A percentile compares a stretch with the other conserved stretches of the same genome.
phyloP scores from a whole-genome alignment of 164 flowering plant species.

The Paratinospora sagittata region DNA sequence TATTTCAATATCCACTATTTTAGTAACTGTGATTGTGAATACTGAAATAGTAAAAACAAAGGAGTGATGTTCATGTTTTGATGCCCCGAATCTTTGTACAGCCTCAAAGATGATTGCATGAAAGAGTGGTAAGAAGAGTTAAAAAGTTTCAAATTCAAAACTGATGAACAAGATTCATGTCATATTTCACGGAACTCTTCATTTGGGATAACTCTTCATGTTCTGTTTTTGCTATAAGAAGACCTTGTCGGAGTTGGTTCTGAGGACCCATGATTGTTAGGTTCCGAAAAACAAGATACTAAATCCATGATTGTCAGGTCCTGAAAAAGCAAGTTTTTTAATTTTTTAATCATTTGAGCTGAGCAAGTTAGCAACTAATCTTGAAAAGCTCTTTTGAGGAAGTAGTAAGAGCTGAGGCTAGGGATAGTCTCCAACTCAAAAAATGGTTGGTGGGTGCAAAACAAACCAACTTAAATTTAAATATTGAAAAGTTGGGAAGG shows the following conservation, averaged over 20 bases:
- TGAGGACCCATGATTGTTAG: no score
- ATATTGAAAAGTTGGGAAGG: background rate
- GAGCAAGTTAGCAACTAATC: background rate
- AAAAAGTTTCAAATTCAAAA: background rate
- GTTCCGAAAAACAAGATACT: no score
- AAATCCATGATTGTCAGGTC: no score
- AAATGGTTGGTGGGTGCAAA: background rate
- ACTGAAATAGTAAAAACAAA: background rate
- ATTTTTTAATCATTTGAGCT: no score
- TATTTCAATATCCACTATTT: background rate
- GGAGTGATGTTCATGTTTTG: no score
- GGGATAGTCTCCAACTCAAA: background rate
- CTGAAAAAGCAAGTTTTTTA: no score
- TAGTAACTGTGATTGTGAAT: background rate
- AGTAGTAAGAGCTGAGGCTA: background rate
- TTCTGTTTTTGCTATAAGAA: no score
- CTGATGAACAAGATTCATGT: background rate
- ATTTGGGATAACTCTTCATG: no score
- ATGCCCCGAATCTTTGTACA: no score
- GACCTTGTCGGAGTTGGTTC: no score
- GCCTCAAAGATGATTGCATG: no score
- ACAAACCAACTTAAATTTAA: background rate
- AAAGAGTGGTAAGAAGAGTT: background rate
- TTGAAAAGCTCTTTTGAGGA: background rate
- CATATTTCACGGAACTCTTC: no score